Base-by-base conservation (phyloP, 2,329 filamentous ascomycete genomes). In the Elsinoe australis region DNA sequence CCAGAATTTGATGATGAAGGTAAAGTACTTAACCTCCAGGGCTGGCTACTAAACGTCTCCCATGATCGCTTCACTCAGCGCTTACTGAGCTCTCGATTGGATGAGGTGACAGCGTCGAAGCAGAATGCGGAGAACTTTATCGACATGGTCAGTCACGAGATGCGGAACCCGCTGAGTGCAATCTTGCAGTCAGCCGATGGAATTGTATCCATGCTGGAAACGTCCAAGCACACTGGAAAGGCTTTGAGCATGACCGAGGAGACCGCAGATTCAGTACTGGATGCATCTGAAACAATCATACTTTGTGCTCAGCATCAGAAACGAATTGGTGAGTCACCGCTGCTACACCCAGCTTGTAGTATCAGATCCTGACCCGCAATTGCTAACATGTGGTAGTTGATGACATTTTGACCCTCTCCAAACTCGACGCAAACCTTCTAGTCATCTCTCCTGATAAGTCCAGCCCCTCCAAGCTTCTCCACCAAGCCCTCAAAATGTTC, bases 151-250 rank as follows among this genome's bases (percentile, higher is more conserved):
- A 64, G 59, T 2, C 66, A 70, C 52, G 68, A 71, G 49, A 67
- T 68, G 55, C 59, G 68, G 4, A 71, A 71, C 47, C 68, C 68
- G 0, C 54, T 71, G 1, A 62, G 60, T 15, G 66, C 68, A 1
- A 69, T 71, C 21, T 62, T 68, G 0, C 65, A 69, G 15, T 65
- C 65, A 24, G 67, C 68, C 4, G 68, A 71, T 36, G 61, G 61
- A 4, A 68, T 71, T 24, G 56, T 63, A 5, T 60, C 54, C 12
- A 61, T 59, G 0, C 53, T 69, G 4, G 51, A 51, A 15, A 34
- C 50, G 5, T 38, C 34, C 2, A 18, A 39, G 19, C 34, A 31
- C 15, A 38, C 21, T 2, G 15, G 15, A 4, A 17, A 26, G 17
- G 12, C 41, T 12, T 18, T 15, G 18, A 32, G 10, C 15, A 2